A percentile compares a stretch with the other conserved stretches of the same genome.
phyloP scores from a whole-genome alignment of 2,329 filamentous ascomycete species.

The Fusarium lateritium region DNA sequence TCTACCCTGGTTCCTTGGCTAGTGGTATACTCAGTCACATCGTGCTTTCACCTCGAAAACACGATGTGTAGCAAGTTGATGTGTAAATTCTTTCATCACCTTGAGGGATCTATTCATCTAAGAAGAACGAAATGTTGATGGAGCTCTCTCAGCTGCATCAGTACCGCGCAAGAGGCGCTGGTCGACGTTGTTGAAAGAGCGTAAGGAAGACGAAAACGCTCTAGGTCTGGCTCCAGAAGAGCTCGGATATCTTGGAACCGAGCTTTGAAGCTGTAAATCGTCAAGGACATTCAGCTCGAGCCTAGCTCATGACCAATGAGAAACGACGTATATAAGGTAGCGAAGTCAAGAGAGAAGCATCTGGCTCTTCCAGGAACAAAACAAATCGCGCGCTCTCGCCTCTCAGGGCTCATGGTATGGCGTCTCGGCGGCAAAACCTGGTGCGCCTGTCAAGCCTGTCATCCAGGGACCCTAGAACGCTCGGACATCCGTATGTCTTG shows the following conservation, averaged over 20 bases:
- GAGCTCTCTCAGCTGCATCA: slow-evolving; percentile 73
- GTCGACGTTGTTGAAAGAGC: slow-evolving; percentile 64
- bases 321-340: not conserved
- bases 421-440: slow-evolving; percentile 39
- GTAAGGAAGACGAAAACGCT: not conserved
- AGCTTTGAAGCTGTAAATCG: slow-evolving; percentile 63
- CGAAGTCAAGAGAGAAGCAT: slow-evolving; percentile 7
- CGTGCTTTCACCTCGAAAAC: not conserved
- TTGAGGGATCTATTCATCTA: no score
- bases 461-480: slow-evolving; percentile 39
- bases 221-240: not conserved
- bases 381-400: not conserved
- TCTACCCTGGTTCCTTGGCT: slow-evolving; percentile 55
- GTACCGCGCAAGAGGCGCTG: slow-evolving; percentile 66
- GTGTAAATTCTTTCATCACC: no score
- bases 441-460: slow-evolving; percentile 40
- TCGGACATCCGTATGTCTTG: slow-evolving; percentile 29
- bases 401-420: slow-evolving; percentile 8
- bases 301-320: slow-evolving; percentile 8
- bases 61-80: not conserved
- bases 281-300: slow-evolving; percentile 49
- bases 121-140: slow-evolving; percentile 45
- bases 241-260: not conserved
- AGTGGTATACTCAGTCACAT: not conserved
- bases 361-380: slow-evolving; percentile 13